Conservation (phyloP, 2,329 filamentous ascomycete genomes). For the Diaporthe ampelina region DNA sequence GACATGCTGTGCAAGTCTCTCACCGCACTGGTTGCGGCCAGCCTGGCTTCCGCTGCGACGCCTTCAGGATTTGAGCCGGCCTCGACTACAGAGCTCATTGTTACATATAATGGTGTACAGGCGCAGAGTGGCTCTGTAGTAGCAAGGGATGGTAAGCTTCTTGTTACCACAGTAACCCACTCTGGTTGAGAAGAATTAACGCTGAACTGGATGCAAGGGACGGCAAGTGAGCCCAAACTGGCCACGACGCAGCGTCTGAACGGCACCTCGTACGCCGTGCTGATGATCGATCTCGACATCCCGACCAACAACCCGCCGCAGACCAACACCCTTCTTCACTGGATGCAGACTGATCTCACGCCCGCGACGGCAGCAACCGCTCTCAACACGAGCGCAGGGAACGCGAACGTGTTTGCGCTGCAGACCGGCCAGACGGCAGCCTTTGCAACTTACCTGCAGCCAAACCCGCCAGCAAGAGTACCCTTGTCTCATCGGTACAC, state of each 20-base stretch:
- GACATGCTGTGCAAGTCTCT: constrained; percentile 53
- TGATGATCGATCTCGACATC: constrained; percentile 64
- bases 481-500: constrained; percentile 58
- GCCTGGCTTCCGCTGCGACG: constrained; percentile 55
- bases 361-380: constrained; percentile 45
- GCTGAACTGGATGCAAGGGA: constrained; percentile 47
- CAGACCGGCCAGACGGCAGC: constrained; percentile 47
- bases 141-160: constrained; percentile 52
- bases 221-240: constrained; percentile 52
- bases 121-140: constrained; percentile 56
- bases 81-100: constrained; percentile 55
- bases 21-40: constrained; percentile 50
- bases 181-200: background rate
- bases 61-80: constrained; percentile 58
- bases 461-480: constrained; percentile 54
- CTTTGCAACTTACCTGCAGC: constrained; percentile 52
- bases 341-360: constrained; percentile 58
- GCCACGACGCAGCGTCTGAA: constrained; percentile 54
- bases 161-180: background rate
- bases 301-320: constrained; percentile 55
- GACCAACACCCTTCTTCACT: constrained; percentile 58
- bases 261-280: constrained; percentile 56
- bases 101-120: constrained; percentile 54
- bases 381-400: constrained; percentile 49
- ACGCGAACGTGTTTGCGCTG: constrained; percentile 50